Percentiles rank a stretch among this genome's conserved stretches.
These are phyloP conservation scores for Monosporozyma siamensis DNA, from an alignment of 805 yeast genomes.

Conservation along the genomic window DNA sequence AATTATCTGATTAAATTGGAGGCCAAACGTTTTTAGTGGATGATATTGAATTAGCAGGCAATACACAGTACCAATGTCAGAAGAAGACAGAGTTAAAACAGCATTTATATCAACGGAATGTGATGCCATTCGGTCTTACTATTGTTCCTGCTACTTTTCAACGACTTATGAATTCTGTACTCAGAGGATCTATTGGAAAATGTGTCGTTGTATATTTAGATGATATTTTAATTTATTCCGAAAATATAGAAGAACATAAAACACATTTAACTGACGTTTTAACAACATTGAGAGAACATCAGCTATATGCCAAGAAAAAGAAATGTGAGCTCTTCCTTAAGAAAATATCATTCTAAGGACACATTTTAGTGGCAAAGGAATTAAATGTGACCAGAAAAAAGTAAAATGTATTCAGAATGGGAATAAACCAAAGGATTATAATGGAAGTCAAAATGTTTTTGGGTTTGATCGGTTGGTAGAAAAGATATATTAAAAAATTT, in stretches of 20 bases:
- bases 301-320: background rate
- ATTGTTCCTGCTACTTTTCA: slow-evolving; percentile 3
- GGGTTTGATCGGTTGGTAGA: background rate
- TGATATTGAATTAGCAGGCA: too few species aligned
- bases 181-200: background rate
- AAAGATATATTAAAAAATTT: background rate
- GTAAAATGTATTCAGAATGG: background rate
- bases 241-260: background rate
- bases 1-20: too few species aligned
- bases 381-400: background rate
- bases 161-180: background rate
- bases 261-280: background rate
- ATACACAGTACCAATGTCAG: too few species aligned
- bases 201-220: background rate
- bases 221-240: slow-evolving; percentile 2
- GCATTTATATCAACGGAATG: slow-evolving; percentile 1
- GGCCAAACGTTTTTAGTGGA: too few species aligned
- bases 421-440: slow-evolving; percentile 2
- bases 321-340: slow-evolving; percentile 1
- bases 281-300: background rate
- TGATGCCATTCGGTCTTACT: slow-evolving; percentile 6
- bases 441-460: background rate
- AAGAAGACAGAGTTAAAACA: too few species aligned
- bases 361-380: background rate
- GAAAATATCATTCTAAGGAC: background rate